Conservation (phyloP, 495 filamentous ascomycete genomes). For the Penicillium longicatenatum region DNA sequence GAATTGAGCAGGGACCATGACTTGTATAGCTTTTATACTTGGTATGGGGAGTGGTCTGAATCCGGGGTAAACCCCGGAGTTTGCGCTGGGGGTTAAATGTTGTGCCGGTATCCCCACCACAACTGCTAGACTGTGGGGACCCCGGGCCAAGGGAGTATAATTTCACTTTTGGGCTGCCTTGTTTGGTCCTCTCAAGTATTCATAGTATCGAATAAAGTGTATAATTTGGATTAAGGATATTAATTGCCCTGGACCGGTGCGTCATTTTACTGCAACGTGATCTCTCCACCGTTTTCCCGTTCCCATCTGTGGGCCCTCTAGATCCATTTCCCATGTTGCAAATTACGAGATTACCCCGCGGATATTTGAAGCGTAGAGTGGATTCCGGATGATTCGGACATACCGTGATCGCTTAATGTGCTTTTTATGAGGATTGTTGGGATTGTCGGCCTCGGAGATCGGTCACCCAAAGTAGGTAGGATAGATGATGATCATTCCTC, state of each 20-base stretch:
- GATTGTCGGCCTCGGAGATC: no score
- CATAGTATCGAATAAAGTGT: background rate
- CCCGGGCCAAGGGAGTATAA: background rate
- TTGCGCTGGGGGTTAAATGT: conserved; percentile 6
- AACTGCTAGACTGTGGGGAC: conserved; percentile 4
- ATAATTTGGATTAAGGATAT: no score
- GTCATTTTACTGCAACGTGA: background rate
- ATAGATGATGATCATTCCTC: no score
- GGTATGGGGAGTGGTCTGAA: background rate
- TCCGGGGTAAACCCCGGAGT: conserved; percentile 5
- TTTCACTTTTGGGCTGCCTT: background rate
- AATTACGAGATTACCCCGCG: no score
- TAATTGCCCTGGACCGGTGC: background rate
- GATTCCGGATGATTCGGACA: no score
- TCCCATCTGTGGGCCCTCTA: no score
- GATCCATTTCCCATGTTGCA: background rate
- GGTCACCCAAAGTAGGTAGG: no score
- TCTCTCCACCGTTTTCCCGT: background rate
- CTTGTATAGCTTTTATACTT: background rate
- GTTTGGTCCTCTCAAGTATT: background rate
- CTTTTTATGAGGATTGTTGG: no score
- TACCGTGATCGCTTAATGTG: no score
- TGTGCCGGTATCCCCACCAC: conserved; percentile 5
- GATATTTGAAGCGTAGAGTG: no score
- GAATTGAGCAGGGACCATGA: background rate